These are phyloP conservation scores for Tephrocybe sp. DNA, from an alignment of 768 basidiomycete species.

Conservation along the genomic window DNA sequence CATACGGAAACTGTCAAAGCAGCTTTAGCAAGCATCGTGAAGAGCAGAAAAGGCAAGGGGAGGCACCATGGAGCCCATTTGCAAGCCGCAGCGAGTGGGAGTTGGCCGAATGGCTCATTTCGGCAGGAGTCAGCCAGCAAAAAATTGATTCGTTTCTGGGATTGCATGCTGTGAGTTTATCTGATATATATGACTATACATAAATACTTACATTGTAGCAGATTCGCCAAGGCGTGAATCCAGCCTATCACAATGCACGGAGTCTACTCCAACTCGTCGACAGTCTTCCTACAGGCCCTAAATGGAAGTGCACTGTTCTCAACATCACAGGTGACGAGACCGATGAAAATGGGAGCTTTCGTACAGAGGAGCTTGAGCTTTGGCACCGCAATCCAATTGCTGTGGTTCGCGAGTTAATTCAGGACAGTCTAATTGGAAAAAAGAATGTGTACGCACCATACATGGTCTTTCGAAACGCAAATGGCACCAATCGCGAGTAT, in stretches of 20 bases:
- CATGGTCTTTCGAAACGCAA: background rate
- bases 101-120: conserved; percentile 6
- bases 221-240: background rate
- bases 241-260: conserved; percentile 4
- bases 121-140: conserved; percentile 1
- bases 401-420: background rate
- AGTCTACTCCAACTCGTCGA: conserved; percentile 3
- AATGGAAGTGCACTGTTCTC: conserved; percentile 22
- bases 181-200: background rate
- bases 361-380: background rate
- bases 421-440: conserved; percentile 10
- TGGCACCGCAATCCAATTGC: background rate
- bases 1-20: background rate
- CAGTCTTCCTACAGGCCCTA: conserved; percentile 13
- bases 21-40: background rate
- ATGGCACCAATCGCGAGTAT: background rate
- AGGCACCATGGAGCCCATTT: conserved; percentile 1
- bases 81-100: background rate
- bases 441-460: background rate
- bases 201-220: background rate
- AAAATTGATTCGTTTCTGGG: conserved; percentile 5
- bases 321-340: conserved; percentile 9
- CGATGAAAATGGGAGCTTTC: conserved; percentile 2
- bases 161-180: background rate
- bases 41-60: background rate